Evolutionary conservation across 2,329 filamentous ascomycete genomes (phyloP).

Genomic region (Epichloe scottii): DNA sequence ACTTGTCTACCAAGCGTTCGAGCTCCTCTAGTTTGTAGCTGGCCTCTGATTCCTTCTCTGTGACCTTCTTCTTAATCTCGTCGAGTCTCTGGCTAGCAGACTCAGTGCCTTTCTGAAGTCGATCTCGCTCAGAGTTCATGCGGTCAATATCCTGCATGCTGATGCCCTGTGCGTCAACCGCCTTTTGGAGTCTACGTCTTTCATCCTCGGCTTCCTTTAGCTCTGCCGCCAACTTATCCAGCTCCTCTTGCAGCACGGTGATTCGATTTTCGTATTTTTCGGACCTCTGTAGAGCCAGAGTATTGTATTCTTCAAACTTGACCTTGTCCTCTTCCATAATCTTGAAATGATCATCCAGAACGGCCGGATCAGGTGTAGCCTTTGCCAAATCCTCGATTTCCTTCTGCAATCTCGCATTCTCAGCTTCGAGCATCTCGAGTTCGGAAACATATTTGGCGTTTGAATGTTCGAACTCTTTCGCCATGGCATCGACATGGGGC

Average conservation of each 20-base stretch:
- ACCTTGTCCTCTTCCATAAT: slow-evolving; percentile 88
- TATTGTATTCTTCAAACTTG: slow-evolving; percentile 94
- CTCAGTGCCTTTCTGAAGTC: slow-evolving; percentile 81
- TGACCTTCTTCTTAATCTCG: slow-evolving; percentile 69
- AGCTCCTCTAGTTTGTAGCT: slow-evolving; percentile 79
- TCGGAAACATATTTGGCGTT: slow-evolving; percentile 80
- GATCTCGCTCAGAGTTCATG: slow-evolving; percentile 91
- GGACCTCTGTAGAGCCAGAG: slow-evolving; percentile 67
- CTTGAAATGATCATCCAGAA: slow-evolving; percentile 79
- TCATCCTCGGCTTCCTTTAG: slow-evolving; percentile 74
- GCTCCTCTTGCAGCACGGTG: slow-evolving; percentile 72
- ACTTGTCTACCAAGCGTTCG: slow-evolving; percentile 78
- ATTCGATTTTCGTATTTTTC: slow-evolving; percentile 79
- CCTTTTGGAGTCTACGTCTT: slow-evolving; percentile 63
- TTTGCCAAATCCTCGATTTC: slow-evolving; percentile 88
- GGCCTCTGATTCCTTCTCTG: slow-evolving; percentile 81
- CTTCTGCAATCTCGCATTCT: slow-evolving; percentile 66
- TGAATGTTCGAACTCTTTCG: slow-evolving; percentile 68
- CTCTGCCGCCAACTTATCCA: slow-evolving; percentile 65
- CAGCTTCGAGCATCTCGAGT: slow-evolving; percentile 72
- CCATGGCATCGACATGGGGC: slow-evolving; percentile 82
- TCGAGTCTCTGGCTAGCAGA: slow-evolving; percentile 64
- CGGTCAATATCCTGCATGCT: slow-evolving; percentile 98
- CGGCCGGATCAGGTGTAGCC: slow-evolving; percentile 67
- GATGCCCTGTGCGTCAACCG: slow-evolving; percentile 86